Evolutionary conservation across 345 rosid genomes (phyloP).

Genomic region (Reutealis trisperma): DNA sequence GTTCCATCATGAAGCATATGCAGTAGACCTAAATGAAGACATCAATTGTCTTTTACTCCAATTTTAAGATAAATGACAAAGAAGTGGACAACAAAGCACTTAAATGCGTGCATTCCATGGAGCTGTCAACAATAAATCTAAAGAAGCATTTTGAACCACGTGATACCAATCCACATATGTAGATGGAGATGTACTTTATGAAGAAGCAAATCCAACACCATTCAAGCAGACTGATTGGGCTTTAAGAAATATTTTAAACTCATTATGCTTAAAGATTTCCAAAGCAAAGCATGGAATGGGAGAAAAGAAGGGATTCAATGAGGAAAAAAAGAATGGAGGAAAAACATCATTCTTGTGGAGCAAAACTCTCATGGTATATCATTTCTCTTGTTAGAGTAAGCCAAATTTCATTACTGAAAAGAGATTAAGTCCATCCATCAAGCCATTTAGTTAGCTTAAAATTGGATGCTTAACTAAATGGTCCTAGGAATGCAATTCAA

Average conservation of each 20-base stretch:
- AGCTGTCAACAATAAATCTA: background rate
- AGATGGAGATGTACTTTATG: background rate
- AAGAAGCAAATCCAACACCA: background rate
- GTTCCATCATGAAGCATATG: background rate
- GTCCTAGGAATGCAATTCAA: background rate
- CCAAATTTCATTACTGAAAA: background rate
- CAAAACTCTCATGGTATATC: background rate
- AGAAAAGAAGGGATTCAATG: no score
- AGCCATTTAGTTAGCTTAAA: background rate
- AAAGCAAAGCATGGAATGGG: background rate
- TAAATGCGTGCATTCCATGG: background rate
- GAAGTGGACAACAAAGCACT: background rate
- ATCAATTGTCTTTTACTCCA: background rate
- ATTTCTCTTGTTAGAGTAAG: background rate
- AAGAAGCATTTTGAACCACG: background rate
- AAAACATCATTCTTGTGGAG: background rate
- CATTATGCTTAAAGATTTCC: background rate
- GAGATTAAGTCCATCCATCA: no score
- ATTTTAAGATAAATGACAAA: background rate
- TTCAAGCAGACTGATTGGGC: background rate
- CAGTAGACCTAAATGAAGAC: background rate
- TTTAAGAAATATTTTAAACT: background rate
- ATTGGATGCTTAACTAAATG: background rate
- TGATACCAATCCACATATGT: background rate
- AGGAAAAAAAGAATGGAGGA: background rate